These are phyloP conservation scores for Solanum dulcamara DNA, from an alignment of 257 asterid species.

Conservation along the genomic window DNA sequence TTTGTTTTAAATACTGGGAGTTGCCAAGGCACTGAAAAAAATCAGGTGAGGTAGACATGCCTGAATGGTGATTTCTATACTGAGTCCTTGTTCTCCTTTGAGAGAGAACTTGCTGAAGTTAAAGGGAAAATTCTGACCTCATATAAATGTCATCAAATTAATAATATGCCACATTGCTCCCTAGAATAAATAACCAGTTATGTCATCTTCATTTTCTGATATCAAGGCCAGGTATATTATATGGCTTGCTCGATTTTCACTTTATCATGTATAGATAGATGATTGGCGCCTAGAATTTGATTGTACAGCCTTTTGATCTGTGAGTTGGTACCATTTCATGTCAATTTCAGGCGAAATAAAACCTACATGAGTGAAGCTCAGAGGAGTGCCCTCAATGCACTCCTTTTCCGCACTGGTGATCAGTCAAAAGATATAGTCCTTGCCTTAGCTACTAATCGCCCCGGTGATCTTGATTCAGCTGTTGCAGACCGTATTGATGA, in stretches of 20 bases:
- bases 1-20: background rate
- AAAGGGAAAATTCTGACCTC: background rate
- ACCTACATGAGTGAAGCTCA: constrained; percentile 99
- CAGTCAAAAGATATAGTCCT: constrained; percentile 94
- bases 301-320: background rate
- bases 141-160: background rate
- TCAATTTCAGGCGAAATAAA: constrained; percentile 67
- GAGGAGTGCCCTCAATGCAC: constrained; percentile 95
- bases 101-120: background rate
- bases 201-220: background rate
- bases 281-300: background rate
- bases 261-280: background rate
- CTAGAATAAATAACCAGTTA: background rate
- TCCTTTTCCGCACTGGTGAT: constrained; percentile 85
- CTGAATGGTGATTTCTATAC: background rate
- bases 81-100: background rate
- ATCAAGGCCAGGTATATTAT: background rate
- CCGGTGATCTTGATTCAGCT: constrained; percentile 94
- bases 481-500: constrained; percentile 93
- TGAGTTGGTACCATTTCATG: background rate
- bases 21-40: background rate
- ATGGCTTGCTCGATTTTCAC: background rate
- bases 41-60: background rate
- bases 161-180: background rate
- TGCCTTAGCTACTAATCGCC: constrained; percentile 92